These are phyloP conservation scores for Eudorina sp. DNA, from an alignment of 139 green algal species.

Conservation along the genomic window DNA sequence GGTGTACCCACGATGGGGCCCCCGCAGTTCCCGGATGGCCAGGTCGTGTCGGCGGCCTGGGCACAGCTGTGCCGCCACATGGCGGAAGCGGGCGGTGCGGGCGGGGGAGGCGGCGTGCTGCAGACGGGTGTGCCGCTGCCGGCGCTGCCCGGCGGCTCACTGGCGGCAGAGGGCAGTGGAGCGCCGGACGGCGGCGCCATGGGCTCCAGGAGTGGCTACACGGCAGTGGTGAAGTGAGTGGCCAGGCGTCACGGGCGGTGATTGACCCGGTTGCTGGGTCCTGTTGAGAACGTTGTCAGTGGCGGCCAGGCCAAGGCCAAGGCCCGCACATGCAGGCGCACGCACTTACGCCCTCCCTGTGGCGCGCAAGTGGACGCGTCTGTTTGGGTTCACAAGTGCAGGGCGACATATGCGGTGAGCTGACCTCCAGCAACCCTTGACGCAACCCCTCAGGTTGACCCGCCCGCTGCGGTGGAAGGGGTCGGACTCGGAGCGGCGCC, in stretches of 20 bases:
- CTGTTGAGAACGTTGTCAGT: too few species aligned
- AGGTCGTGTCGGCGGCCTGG: constrained; percentile 23
- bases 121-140: background rate
- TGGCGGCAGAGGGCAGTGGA: background rate
- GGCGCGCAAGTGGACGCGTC: too few species aligned
- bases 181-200: background rate
- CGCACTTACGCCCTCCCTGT: too few species aligned
- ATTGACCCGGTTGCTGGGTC: too few species aligned
- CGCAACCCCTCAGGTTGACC: background rate
- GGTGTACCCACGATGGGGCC: background rate
- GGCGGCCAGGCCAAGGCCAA: too few species aligned
- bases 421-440: too few species aligned
- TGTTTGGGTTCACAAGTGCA: too few species aligned
- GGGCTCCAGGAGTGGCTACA: background rate
- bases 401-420: too few species aligned
- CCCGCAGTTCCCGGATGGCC: background rate
- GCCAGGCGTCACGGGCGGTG: background rate
- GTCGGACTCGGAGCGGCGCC: constrained; percentile 25
- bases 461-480: constrained; percentile 47
- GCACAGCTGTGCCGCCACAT: constrained; percentile 5
- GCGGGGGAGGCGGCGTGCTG: background rate
- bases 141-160: background rate
- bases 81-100: background rate
- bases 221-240: constrained; percentile 1
- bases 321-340: too few species aligned